Percentiles rank a stretch among this genome's conserved stretches.
These are phyloP conservation scores for Ustilago xerochloae DNA, from an alignment of 1,284 basidiomycete species.

Conservation along the genomic window DNA sequence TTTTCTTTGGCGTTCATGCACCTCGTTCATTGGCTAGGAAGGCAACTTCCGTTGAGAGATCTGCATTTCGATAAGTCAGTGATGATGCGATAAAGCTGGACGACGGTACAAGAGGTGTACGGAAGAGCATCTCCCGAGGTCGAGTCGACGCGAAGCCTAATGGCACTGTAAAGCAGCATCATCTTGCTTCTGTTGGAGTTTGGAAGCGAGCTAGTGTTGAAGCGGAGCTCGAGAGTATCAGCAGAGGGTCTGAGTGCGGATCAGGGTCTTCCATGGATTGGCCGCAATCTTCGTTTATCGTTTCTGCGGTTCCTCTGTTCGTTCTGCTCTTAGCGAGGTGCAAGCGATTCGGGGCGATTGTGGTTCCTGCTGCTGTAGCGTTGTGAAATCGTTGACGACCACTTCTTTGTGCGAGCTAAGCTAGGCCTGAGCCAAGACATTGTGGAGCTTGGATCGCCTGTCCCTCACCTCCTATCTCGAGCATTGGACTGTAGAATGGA, in stretches of 20 bases:
- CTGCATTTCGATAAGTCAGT: too few species aligned
- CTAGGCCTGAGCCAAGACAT: too few species aligned
- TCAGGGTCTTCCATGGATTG: slow-evolving; percentile 43
- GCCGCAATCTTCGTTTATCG: neutral
- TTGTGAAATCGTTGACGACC: too few species aligned
- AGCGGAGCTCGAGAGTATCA: neutral
- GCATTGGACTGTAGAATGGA: neutral
- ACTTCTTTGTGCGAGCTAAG: too few species aligned
- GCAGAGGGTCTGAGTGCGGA: slow-evolving; percentile 10
- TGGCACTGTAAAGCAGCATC: neutral
- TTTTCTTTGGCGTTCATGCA: neutral
- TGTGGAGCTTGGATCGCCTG: neutral
- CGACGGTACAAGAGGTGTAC: too few species aligned
- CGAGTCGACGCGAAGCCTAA: neutral
- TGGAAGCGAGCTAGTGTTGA: neutral
- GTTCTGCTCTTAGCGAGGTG: neutral
- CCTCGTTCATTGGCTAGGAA: neutral
- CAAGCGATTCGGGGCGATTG: too few species aligned
- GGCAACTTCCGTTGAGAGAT: neutral
- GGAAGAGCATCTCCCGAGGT: neutral
- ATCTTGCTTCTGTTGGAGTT: neutral
- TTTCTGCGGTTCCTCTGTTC: neutral
- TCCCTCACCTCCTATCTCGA: neutral
- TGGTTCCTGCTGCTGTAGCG: too few species aligned
- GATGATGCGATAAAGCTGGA: neutral